These are phyloP conservation scores for Amesomyces nigricolor DNA, from an alignment of 2,329 filamentous ascomycete species.

Conservation along the genomic window DNA sequence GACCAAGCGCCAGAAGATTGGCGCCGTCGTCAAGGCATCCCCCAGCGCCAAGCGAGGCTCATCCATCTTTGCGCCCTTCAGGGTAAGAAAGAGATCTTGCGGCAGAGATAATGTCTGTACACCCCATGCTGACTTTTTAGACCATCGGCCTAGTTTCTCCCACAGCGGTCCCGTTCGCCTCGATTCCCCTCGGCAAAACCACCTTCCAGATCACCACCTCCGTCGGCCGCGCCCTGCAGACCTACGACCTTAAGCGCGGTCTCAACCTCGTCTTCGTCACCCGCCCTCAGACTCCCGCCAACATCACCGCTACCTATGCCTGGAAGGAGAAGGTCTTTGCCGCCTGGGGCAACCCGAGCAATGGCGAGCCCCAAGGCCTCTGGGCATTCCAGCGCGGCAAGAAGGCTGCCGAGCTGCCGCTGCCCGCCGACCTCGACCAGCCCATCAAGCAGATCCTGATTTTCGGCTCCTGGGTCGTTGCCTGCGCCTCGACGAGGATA, in stretches of 20 bases:
- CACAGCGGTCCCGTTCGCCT: slow-evolving; percentile 83
- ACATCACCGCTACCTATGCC: slow-evolving; percentile 79
- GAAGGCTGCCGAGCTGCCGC: slow-evolving; percentile 68
- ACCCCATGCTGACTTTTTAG: slow-evolving; percentile 39
- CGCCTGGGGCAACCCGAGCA: slow-evolving; percentile 69
- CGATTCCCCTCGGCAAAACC: slow-evolving; percentile 81
- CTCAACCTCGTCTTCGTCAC: slow-evolving; percentile 92
- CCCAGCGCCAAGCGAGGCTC: slow-evolving; percentile 45
- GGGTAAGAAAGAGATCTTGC: slow-evolving; percentile 50
- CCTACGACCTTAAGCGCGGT: slow-evolving; percentile 86
- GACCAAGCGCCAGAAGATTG: slow-evolving; percentile 71
- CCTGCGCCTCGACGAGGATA: slow-evolving; percentile 66
- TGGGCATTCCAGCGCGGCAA: slow-evolving; percentile 93
- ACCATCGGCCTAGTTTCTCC: slow-evolving; percentile 91
- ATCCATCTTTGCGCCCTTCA: slow-evolving; percentile 86
- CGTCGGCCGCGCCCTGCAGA: slow-evolving; percentile 83
- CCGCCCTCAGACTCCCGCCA: slow-evolving; percentile 76
- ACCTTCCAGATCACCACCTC: slow-evolving; percentile 98
- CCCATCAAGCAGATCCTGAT: slow-evolving; percentile 72
- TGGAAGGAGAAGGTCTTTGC: slow-evolving; percentile 85
- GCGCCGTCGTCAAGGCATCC: slow-evolving; percentile 33
- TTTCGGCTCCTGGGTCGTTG: slow-evolving; percentile 89
- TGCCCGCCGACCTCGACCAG: slow-evolving; percentile 60
- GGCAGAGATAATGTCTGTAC: too few species aligned
- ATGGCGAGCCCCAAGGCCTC: slow-evolving; percentile 57